Evolutionary conservation across 2,329 filamentous ascomycete genomes (phyloP), one percentile per base, ranked within the genome.

Genomic region (Cladophialophora chaetospira): DNA sequence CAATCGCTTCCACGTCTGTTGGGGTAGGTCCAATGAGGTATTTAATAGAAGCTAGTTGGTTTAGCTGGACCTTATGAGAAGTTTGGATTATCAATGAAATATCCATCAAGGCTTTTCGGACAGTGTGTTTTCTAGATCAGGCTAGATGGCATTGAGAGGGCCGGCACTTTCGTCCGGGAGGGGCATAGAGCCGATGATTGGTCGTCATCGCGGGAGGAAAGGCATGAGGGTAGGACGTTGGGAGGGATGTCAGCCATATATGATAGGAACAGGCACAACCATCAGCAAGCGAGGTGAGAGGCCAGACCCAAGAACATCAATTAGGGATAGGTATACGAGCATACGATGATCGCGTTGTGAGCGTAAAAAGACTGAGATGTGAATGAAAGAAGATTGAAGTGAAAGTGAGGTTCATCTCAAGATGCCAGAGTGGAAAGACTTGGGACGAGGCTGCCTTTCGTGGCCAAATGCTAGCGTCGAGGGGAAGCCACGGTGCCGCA

Each of bases 141-240:
- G 48, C 31, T 51, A 51, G 36, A 36, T 19, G 5, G 13, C 13
- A 21, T 23, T 31, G 46, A 38, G 4, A 11, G 10, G 31, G n/a
- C n/a, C n/a, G n/a, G n/a, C n/a, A n/a, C n/a, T n/a, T n/a, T n/a
- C n/a, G 17, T 42, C 8, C 8, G 15, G 8, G 36, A 42, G 8
- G 5, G 36, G 36, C 11, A 17, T 42, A 8, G 36, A 15, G 36
- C 8, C 17, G 8, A 15, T 15, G 28, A 35, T 47, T 67, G 85
- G 89, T 44, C 6, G 1, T 79, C 97, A n/a, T 71, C 91, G 5
- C 77, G 88, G 1, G 76, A 59, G 45, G 62, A 67, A 3, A 63
- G 68, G 21, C 66, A 67, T 11, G 59, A 67, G 35, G 40, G 47
- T 52, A 19, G 56, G 17, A 17, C 21, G 15, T 23, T 25, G 26